A percentile compares a stretch with the other conserved stretches of the same genome.
Conservation (phyloP, 352 stramenopile species). For the Pythium utonaiense region DNA sequence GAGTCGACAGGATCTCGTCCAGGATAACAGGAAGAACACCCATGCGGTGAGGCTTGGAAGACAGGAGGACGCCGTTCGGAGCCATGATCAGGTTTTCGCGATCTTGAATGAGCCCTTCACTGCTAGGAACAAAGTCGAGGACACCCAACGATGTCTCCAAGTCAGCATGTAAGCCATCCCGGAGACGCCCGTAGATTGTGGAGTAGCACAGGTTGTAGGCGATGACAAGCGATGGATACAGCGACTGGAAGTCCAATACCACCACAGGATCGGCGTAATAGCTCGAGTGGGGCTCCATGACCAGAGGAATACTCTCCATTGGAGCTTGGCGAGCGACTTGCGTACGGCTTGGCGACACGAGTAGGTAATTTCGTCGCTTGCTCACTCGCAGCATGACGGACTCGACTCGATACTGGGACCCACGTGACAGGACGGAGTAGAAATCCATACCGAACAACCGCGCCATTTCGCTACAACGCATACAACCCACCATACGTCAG, state of each 20-base stretch:
- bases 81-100: constrained; percentile 59
- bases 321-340: constrained; percentile 88
- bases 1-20: constrained; percentile 93
- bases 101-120: constrained; percentile 44
- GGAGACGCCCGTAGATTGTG: constrained; percentile 92
- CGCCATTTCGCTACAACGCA: constrained; percentile 84
- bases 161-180: constrained; percentile 65
- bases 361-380: constrained; percentile 84
- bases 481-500: not conserved
- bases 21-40: constrained; percentile 97
- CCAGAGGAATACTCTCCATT: constrained; percentile 92
- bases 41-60: constrained; percentile 88
- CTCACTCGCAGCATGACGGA: constrained; percentile 90
- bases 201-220: constrained; percentile 99
- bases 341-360: constrained; percentile 72
- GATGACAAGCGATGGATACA: constrained; percentile 99
- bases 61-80: constrained; percentile 96
- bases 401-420: constrained; percentile 93
- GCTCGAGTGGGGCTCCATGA: constrained; percentile 94
- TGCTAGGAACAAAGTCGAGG: constrained; percentile 40
- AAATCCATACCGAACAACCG: constrained; percentile 94
- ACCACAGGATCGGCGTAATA: constrained; percentile 98
- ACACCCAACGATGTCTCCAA: constrained; percentile 69
- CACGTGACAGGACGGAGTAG: constrained; percentile 89
- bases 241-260: constrained; percentile 98